Evolutionary conservation across 2,329 filamentous ascomycete genomes (phyloP), one percentile per base, ranked within the genome.

Genomic region (Fusarium chaquense): DNA sequence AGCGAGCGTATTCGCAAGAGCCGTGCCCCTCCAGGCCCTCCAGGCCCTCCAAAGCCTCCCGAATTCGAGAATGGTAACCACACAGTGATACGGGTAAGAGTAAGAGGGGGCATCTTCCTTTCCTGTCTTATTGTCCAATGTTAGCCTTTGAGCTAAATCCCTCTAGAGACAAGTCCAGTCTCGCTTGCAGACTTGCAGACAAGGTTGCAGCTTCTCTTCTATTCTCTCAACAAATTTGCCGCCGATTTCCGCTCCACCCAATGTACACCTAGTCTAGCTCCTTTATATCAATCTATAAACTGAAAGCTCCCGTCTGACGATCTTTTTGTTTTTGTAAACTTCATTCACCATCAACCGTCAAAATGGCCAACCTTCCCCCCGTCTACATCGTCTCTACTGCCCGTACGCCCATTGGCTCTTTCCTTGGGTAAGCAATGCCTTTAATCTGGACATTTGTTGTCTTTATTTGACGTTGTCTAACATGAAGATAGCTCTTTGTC

Each of bases 361-460:
- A 76, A 65, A 97, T 97, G 93, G 87, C 93, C 79, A 89, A 88
- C 74, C 88, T 94, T 70, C 91, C 93, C 72, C 87, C 94, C 63
- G 95, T 99, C 73, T 99, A 99, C 85, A 98, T 99, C 78, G 94
- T 98, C 78, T 96, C 96, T 63, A 91, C 90, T 71, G 93, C 90
- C 77, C 90, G 94, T 82, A 99, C 96, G 71, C 96, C 96, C 55
- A 87, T 97, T 72, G 96, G 96, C 76, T 94, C 93, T 72, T 99
- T 99, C 84, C 89, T 97, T 77, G 96, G 96, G 93, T 97, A 83
- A 67, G 80, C 41, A 28, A 15, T 12, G 35, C 2, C 59, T 35
- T 20, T 22, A n/a, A 15, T n/a, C 2, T 16, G 20, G 7, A 44
- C 41, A 20, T 45, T 50, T 54, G 43, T 38, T 38, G 38, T 20